A percentile compares a stretch with the other conserved stretches of the same genome.
Conservation (phyloP, 495 filamentous ascomycete species). For the Mytilinidion resinicola region DNA sequence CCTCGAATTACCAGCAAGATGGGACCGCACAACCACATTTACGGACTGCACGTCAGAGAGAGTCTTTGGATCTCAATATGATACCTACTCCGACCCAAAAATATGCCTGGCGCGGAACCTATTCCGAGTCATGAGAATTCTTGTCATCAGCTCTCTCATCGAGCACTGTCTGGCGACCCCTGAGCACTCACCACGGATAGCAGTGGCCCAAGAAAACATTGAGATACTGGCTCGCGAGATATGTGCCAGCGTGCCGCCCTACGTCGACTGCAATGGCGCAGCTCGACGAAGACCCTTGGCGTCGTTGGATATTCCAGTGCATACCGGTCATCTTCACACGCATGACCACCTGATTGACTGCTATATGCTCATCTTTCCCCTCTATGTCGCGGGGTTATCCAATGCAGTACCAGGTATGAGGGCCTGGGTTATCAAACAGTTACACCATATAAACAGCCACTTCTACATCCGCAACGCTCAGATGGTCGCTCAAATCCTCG, state of each 20-base stretch:
- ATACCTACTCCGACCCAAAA: too few relatives aligned
- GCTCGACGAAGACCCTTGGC: background rate
- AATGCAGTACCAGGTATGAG: background rate
- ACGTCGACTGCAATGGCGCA: constrained; percentile 14
- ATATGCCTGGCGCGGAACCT: too few relatives aligned
- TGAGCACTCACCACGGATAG: background rate
- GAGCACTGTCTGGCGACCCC: too few relatives aligned
- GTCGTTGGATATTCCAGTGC: background rate
- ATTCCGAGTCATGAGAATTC: too few relatives aligned
- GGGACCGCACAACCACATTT: too few relatives aligned
- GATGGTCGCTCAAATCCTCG: background rate
- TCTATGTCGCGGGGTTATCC: background rate
- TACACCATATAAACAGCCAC: background rate
- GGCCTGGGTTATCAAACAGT: background rate
- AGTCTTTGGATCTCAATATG: too few relatives aligned
- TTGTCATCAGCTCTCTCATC: too few relatives aligned
- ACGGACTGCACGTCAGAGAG: too few relatives aligned
- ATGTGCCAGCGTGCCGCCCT: constrained; percentile 32
- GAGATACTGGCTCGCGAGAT: constrained; percentile 27
- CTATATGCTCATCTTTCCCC: background rate
- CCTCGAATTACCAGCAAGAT: too few relatives aligned
- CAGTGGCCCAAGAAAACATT: constrained; percentile 8
- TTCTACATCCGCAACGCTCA: background rate
- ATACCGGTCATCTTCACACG: background rate
- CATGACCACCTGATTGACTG: background rate